Percentiles rank a stretch among this genome's conserved stretches.
These are phyloP conservation scores for Hymenoscyphus albidus DNA, from an alignment of 2,329 filamentous ascomycete species.

Conservation along the genomic window DNA sequence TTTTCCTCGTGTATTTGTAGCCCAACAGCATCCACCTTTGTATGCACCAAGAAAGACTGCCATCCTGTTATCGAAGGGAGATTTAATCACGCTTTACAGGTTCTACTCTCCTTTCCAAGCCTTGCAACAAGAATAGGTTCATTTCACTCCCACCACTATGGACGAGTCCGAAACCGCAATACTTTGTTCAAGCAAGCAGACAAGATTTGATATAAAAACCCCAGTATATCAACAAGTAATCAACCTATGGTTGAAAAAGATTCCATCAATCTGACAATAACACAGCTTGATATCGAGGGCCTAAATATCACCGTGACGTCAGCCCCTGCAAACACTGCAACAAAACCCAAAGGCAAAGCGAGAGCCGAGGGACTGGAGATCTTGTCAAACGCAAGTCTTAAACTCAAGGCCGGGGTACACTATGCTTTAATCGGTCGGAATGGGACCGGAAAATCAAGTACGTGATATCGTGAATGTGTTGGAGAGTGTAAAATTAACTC, in stretches of 20 bases:
- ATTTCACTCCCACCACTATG: slow-evolving; percentile 6
- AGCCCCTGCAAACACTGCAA: slow-evolving; percentile 2
- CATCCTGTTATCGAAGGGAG: too few relatives aligned
- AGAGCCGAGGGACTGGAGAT: slow-evolving; percentile 59
- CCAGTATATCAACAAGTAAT: slow-evolving; percentile 33
- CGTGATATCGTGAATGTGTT: slow-evolving; percentile 27
- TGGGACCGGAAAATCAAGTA: slow-evolving; percentile 79
- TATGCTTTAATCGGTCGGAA: slow-evolving; percentile 80
- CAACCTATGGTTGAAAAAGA: background rate
- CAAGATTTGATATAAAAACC: slow-evolving; percentile 34
- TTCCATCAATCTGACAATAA: background rate
- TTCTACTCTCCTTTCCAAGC: too few relatives aligned
- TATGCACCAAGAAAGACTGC: too few relatives aligned
- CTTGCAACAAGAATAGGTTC: too few relatives aligned
- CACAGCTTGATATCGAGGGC: slow-evolving; percentile 65
- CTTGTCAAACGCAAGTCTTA: slow-evolving; percentile 63
- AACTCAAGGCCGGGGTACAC: slow-evolving; percentile 66
- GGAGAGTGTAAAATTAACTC: background rate
- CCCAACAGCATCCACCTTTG: too few relatives aligned
- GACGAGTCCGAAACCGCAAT: slow-evolving; percentile 30
- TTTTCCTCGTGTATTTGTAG: too few relatives aligned
- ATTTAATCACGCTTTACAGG: too few relatives aligned
- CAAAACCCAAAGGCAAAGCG: slow-evolving; percentile 42
- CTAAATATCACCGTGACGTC: slow-evolving; percentile 42
- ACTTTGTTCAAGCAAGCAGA: slow-evolving; percentile 34